These are phyloP conservation scores for Penicillium rolfsii DNA, from an alignment of 2,329 filamentous ascomycete species.

Conservation along the genomic window DNA sequence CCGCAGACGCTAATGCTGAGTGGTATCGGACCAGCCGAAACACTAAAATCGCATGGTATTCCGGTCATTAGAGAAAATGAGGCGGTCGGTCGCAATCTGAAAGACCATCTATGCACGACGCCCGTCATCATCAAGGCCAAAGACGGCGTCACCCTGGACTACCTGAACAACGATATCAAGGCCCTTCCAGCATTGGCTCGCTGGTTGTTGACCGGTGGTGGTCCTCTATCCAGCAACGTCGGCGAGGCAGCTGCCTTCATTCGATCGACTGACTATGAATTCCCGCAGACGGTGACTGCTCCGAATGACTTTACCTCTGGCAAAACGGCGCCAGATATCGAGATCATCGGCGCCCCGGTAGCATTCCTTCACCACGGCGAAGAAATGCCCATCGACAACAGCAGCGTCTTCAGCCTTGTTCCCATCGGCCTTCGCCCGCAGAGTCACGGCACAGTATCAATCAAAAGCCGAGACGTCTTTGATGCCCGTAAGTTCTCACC, in stretches of 20 bases:
- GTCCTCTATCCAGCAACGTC: slow-evolving; percentile 22
- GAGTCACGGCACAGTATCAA: slow-evolving; percentile 22
- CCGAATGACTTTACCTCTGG: slow-evolving; percentile 18
- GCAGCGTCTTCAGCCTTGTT: slow-evolving; percentile 13
- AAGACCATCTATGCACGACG: slow-evolving; percentile 24
- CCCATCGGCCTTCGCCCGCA: slow-evolving; percentile 23
- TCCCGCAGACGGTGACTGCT: slow-evolving; percentile 8
- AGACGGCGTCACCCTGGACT: slow-evolving; percentile 21
- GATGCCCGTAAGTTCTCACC: slow-evolving; percentile 18
- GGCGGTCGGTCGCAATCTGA: slow-evolving; percentile 24
- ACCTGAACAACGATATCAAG: slow-evolving; percentile 18
- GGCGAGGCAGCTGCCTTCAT: slow-evolving; percentile 26
- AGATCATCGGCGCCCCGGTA: slow-evolving; percentile 22
- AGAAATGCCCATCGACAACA: slow-evolving; percentile 15
- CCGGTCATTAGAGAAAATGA: slow-evolving; percentile 23
- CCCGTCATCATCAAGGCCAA: slow-evolving; percentile 24
- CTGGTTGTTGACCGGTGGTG: slow-evolving; percentile 21
- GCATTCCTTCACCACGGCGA: slow-evolving; percentile 26
- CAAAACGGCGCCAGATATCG: slow-evolving; percentile 17
- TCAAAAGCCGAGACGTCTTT: slow-evolving; percentile 23
- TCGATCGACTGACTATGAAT: slow-evolving; percentile 18
- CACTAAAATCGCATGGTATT: slow-evolving; percentile 38
- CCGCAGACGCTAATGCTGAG: slow-evolving; percentile 39
- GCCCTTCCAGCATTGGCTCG: slow-evolving; percentile 20
- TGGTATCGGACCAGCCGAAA: slow-evolving; percentile 37